Evolutionary conservation across 1,284 basidiomycete genomes (phyloP), one percentile per base, ranked within the genome.

Genomic region (Pseudozyma sp.): DNA sequence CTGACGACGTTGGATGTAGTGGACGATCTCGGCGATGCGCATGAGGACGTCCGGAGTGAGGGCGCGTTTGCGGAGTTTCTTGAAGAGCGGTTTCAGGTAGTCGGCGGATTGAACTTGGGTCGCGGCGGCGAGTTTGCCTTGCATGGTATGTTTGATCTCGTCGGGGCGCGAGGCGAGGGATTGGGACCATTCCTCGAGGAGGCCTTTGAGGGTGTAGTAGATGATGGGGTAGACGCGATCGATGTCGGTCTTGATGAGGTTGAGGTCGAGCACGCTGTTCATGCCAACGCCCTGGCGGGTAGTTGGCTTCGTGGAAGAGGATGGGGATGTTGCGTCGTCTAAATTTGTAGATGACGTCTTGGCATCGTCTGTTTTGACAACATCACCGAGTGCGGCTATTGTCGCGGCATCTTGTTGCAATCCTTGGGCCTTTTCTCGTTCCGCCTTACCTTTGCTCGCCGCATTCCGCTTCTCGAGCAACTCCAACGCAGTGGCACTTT

Each of bases 171-270:
- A 91, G 58, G 93, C 93, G 90, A 99, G 92, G 58, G 91, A 91
- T 79, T 93, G 91, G 74, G 91, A 95, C 97, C 97, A 99, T 81
- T 99, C 97, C 81, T 93, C 93, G 62, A 99, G 87, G 1, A 92
- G 90, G 54, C 67, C 86, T 82, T 99, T 99, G 68, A 99, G 87
- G 2, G 94, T 94, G 85, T 96, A 95, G 85, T 99, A 99, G 66
- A 99, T 97, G 80, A 97, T 88, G 1, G 97, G 97, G 84, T 99
- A 98, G 29, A 99, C 87, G 85, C 93, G 97, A 86, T 95, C 92
- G n/a, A 94, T 92, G 83, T 98, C 93, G 19, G 89, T 90, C 87
- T 95, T 96, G 84, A 98, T 86, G 52, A 98, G 88, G 7, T 86
- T 87, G 31, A 98, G 85, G 47, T 84, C 81, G 14, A 84, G 72